Conservation (phyloP, 768 basidiomycete genomes). For the Tulasnella sp. region DNA sequence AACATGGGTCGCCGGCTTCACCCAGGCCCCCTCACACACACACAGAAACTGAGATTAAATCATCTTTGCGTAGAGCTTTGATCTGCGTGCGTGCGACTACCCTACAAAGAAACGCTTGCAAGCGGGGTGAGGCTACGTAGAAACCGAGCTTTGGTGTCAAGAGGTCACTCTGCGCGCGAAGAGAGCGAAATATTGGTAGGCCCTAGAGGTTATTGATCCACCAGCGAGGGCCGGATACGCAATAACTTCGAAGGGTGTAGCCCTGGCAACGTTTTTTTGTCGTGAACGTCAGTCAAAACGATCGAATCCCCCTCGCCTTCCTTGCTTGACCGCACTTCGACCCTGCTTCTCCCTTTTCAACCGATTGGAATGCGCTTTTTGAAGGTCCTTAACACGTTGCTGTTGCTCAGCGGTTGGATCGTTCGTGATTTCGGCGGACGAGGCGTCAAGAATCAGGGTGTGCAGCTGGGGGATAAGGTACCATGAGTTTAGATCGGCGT, state of each 20-base stretch:
- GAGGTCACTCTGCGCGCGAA: too few relatives aligned
- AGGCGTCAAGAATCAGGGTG: slow-evolving; percentile 41
- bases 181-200: too few relatives aligned
- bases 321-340: slow-evolving; percentile 44
- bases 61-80: too few relatives aligned
- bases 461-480: slow-evolving; percentile 41
- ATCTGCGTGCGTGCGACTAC: too few relatives aligned
- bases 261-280: not conserved
- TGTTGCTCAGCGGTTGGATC: slow-evolving; percentile 50
- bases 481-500: not conserved
- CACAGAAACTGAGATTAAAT: too few relatives aligned
- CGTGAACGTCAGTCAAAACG: not conserved
- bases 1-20: not conserved
- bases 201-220: too few relatives aligned
- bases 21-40: too few relatives aligned
- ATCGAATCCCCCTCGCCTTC: not conserved
- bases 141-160: too few relatives aligned
- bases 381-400: slow-evolving; percentile 43
- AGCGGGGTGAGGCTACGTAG: too few relatives aligned
- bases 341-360: slow-evolving; percentile 46
- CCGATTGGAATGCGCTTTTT: slow-evolving; percentile 42
- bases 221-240: too few relatives aligned
- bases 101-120: too few relatives aligned
- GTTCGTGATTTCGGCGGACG: slow-evolving; percentile 35
- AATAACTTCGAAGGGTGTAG: not conserved